A percentile compares a stretch with the other conserved stretches of the same genome.
phyloP scores from a whole-genome alignment of 2,329 filamentous ascomycete species.

The Sclerotiophoma versabilis region DNA sequence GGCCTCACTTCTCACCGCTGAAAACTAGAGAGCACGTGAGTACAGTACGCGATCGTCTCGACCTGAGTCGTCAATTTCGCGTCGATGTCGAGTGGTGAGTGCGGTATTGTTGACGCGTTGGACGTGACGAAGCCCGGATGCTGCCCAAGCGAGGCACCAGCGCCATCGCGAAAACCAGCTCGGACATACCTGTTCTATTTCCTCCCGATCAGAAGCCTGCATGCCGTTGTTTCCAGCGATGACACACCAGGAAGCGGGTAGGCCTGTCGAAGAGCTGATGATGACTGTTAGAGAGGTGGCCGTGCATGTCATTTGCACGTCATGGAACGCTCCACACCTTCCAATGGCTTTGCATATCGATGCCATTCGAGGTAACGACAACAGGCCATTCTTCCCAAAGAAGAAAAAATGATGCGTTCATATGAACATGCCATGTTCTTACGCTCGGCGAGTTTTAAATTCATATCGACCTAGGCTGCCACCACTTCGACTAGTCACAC shows the following conservation, averaged over 20 bases:
- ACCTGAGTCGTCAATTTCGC: background rate
- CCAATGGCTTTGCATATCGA: background rate
- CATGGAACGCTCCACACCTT: constrained; percentile 3
- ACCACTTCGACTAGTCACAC: background rate
- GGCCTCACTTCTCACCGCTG: background rate
- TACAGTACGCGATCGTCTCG: background rate
- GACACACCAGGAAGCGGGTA: background rate
- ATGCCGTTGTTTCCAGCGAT: background rate
- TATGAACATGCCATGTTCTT: background rate
- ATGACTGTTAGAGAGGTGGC: background rate
- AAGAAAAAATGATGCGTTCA: constrained; percentile 2
- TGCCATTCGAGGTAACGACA: background rate
- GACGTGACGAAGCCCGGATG: constrained; percentile 1
- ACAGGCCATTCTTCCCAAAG: constrained; percentile 11
- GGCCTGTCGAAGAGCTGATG: background rate
- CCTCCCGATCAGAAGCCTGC: background rate
- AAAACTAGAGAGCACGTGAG: background rate
- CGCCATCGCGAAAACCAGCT: background rate
- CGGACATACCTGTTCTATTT: background rate
- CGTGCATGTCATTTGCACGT: constrained; percentile 13
- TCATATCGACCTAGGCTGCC: background rate
- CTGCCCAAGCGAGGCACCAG: background rate
- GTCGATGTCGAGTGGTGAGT: background rate
- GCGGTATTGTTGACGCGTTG: constrained; percentile 2
- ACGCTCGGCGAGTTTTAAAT: background rate